Evolutionary conservation across 1,139 yeast species (phyloP), one percentile per base, ranked within the genome.

Genomic region (Saccharomyces hybrid): DNA sequence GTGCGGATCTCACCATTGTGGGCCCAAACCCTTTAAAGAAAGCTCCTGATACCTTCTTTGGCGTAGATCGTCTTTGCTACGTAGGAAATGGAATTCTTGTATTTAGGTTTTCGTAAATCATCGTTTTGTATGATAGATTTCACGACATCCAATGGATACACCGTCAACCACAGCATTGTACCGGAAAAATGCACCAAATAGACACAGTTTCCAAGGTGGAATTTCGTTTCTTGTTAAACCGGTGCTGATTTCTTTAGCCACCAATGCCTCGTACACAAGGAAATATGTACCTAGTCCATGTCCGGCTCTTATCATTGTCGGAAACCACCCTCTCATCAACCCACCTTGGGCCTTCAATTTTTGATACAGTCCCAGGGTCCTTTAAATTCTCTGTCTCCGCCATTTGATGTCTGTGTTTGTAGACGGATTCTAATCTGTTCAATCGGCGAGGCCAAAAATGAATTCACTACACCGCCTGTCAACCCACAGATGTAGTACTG

Each of bases 1-100:
- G 98, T 2, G 96, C 96, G 53, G 98, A 97, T 72, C 98, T 84
- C 63, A 91, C 75, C 59, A 91, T 82, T 1, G 98, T 90, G 51
- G 98, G 97, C 24, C 84, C 72, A 67, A 90, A 89, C 1, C 98
- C 98, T 71, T 86, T 83, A 72, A 88, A 85, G 67, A 91, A 88
- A 0, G 96, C 96, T n/a, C 62, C 76, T 76, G 53, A 83, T 61
- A 34, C 97, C 97, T 53, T 77, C 75, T 7, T 76, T 76, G 50
- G 68, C 70, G 69, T 74, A 78, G 21, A 88, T 77, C 58, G 78
- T 77, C 57, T 68, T 77, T 24, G 80, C 72, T 29, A 88, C 95
- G 56, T 78, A 79, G 14, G 77, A 44, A 47, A 71, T 67, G 29
- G 72, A 71, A 21, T 59, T 67, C 19, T 69, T 68, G 51, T 60